Evolutionary conservation across 2,329 filamentous ascomycete species (phyloP), one percentile per base, ranked within the genome.

Genomic region (Hymenoscyphus repandus): DNA sequence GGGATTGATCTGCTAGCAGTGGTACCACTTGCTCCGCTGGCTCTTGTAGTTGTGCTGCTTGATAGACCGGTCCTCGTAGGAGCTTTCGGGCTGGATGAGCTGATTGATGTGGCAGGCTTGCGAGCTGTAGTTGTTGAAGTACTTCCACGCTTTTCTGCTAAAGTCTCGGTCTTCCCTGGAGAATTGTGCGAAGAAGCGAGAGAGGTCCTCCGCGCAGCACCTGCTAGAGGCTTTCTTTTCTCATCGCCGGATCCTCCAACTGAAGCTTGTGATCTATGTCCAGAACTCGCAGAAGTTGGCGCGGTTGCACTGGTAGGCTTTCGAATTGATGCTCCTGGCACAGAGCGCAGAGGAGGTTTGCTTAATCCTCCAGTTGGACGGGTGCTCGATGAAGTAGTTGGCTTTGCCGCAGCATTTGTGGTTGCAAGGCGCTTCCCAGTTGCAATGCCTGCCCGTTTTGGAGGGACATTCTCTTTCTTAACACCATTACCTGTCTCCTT

Each of bases 31-130:
- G 63, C 60, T 41, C 63, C 60, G 2, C 67, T 58, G 15, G 62
- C 47, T 22, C 66, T 54, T 27, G 49, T 44, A 3, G 66, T 62
- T 18, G 68, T 57, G 15, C 68, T 62, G n/a, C 69, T 64, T 9
- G 72, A 65, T n/a, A 68, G 60, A 9, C 71, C 61, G 31, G 75
- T 66, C 44, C 69, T 66, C 6, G 64, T 53, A 36, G 66, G 59
- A 42, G 64, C 54, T 15, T 71, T 67, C 34, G 70, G 66, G 20
- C 68, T 65, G 18, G 69, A 53, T 11, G 62, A 60, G 41, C 56
- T 60, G 7, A 56, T 50, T 20, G 62, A 59, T 15, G 58, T 57
- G 17, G 60, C 53, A 37, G 64, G 60, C 40, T 63, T 66, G 38
- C 64, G 60, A 40, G 66, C 59, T 10, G 70, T 62, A 40, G 68